A percentile compares a stretch with the other conserved stretches of the same genome.
These are phyloP conservation scores for Haplosporangium sp. DNA, from an alignment of 371 early-diverging fungal species.

Conservation along the genomic window DNA sequence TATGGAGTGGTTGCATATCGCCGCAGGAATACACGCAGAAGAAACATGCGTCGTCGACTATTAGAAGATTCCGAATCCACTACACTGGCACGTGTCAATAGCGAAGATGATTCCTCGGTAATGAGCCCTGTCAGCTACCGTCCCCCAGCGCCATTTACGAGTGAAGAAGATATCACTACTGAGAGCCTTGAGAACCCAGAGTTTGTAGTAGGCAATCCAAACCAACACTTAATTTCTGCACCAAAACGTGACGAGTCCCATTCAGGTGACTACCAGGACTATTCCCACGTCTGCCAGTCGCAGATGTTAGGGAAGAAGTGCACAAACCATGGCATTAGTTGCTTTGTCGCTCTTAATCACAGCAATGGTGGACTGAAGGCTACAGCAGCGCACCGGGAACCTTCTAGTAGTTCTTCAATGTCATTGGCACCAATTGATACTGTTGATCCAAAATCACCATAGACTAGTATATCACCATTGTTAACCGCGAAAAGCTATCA, in stretches of 20 bases:
- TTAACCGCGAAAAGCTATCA: neutral
- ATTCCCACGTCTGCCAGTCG: slow-evolving; percentile 43
- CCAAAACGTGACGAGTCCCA: slow-evolving; percentile 42
- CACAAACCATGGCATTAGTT: slow-evolving; percentile 48
- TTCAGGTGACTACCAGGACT: slow-evolving; percentile 34
- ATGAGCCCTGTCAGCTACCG: slow-evolving; percentile 44
- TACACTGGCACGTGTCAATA: neutral
- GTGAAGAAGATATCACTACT: slow-evolving; percentile 43
- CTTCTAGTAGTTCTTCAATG: slow-evolving; percentile 4
- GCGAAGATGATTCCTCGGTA: slow-evolving; percentile 20
- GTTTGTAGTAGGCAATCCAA: slow-evolving; percentile 11
- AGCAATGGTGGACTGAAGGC: slow-evolving; percentile 34
- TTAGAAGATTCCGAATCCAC: slow-evolving; percentile 29
- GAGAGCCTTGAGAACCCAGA: slow-evolving; percentile 26
- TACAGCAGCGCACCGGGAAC: slow-evolving; percentile 16
- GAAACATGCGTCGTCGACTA: slow-evolving; percentile 24
- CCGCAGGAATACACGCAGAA: slow-evolving; percentile 29
- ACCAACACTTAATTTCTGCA: slow-evolving; percentile 29
- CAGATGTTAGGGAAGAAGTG: slow-evolving; percentile 47
- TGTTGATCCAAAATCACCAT: neutral
- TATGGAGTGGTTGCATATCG: slow-evolving; percentile 45
- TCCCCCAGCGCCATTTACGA: slow-evolving; percentile 48
- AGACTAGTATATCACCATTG: neutral
- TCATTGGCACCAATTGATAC: neutral
- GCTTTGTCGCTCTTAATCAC: slow-evolving; percentile 50